phyloP scores from a whole-genome alignment of 139 green algal genomes.

The Mychonastes homosphaera region DNA sequence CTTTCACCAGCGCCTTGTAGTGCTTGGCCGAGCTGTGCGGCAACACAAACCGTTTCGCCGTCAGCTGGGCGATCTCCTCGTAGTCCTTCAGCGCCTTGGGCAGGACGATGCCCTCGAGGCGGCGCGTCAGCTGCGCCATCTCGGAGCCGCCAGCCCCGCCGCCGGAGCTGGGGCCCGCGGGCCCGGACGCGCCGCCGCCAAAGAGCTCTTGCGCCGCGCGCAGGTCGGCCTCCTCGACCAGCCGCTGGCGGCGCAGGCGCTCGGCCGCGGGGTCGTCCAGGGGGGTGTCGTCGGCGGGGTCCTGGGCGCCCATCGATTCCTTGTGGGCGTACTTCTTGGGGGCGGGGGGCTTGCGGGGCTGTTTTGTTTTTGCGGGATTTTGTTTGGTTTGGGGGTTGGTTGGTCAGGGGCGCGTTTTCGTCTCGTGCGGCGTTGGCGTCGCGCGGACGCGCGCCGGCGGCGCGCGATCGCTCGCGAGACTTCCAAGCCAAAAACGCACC shows the following conservation, averaged over 20 bases:
- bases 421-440: neutral
- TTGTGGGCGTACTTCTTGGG: constrained; percentile 40
- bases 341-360: too few species aligned
- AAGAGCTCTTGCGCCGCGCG: constrained; percentile 57
- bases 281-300: constrained; percentile 20
- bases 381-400: neutral
- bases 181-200: constrained; percentile 16
- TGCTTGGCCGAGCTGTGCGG: constrained; percentile 44
- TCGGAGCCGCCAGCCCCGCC: too few species aligned
- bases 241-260: constrained; percentile 57
- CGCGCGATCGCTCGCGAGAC: constrained; percentile 2
- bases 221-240: constrained; percentile 55
- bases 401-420: neutral
- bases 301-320: too few species aligned
- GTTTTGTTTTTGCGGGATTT: too few species aligned
- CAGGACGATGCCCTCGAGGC: constrained; percentile 51
- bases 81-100: constrained; percentile 65
- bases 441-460: neutral
- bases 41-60: constrained; percentile 29
- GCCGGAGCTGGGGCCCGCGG: too few species aligned
- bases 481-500: constrained; percentile 4
- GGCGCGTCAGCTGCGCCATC: too few species aligned
- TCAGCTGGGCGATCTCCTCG: constrained; percentile 40
- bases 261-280: constrained; percentile 46
- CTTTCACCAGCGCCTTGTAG: constrained; percentile 57